phyloP scores from a whole-genome alignment of 1,284 basidiomycete genomes.

The Leccinum insolens region DNA sequence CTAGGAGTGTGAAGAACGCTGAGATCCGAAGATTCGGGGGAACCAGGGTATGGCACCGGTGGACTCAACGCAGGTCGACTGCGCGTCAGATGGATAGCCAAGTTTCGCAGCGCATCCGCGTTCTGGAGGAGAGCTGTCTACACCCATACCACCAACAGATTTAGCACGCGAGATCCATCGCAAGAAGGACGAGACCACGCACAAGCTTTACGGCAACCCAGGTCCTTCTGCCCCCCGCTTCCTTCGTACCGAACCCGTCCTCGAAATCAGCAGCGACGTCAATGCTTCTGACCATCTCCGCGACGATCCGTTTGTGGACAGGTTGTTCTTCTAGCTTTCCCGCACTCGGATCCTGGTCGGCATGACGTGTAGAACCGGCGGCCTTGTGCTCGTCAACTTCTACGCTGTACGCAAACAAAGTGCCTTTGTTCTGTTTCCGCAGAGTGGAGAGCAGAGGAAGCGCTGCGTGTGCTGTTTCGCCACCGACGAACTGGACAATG shows the following conservation, averaged over 20 bases:
- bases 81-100: constrained; percentile 30
- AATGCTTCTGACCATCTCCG: constrained; percentile 75
- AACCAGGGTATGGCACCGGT: constrained; percentile 31
- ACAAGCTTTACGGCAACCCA: constrained; percentile 86
- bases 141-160: constrained; percentile 31
- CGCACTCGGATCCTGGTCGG: constrained; percentile 29
- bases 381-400: constrained; percentile 71
- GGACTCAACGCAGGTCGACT: constrained; percentile 24
- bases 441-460: constrained; percentile 67
- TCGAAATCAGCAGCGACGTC: constrained; percentile 83
- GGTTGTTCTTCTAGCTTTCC: constrained; percentile 27
- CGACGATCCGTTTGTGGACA: constrained; percentile 61
- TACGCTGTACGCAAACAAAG: constrained; percentile 84
- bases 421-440: constrained; percentile 70
- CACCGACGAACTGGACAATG: constrained; percentile 77
- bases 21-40: constrained; percentile 32
- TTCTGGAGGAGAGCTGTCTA: constrained; percentile 34
- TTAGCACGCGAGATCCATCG: constrained; percentile 45
- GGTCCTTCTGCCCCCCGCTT: constrained; percentile 53
- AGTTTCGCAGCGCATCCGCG: constrained; percentile 29
- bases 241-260: constrained; percentile 43
- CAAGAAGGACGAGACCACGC: constrained; percentile 37
- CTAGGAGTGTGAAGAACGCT: constrained; percentile 16
- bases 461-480: constrained; percentile 76
- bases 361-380: not conserved